Evolutionary conservation across 352 stramenopile species (phyloP).

Genomic region (Phytophthora rubi): DNA sequence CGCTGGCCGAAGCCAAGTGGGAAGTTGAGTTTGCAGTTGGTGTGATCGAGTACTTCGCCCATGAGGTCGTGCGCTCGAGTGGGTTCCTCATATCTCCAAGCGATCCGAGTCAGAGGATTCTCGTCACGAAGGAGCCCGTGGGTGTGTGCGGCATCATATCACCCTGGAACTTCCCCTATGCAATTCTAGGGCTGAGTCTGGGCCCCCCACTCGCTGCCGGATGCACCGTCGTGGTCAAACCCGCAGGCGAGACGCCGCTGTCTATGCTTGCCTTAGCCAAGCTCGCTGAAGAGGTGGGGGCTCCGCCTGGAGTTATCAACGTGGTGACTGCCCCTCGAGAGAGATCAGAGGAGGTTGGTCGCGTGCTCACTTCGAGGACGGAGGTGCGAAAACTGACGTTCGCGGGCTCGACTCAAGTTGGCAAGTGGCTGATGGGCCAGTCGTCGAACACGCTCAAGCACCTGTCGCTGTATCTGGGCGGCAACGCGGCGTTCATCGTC

Average conservation of each 20-base stretch:
- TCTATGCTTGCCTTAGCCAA: conserved; percentile 92
- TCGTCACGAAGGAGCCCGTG: conserved; percentile 90
- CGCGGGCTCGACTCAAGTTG: conserved; percentile 82
- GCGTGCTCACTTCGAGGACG: conserved; percentile 58
- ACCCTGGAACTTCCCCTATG: conserved; percentile 98
- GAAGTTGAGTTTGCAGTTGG: conserved; percentile 93
- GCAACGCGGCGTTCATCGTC: conserved; percentile 92
- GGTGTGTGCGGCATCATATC: conserved; percentile 95
- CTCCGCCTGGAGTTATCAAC: conserved; percentile 90
- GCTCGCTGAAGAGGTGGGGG: conserved; percentile 85
- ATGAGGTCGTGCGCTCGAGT: conserved; percentile 88
- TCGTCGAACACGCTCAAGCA: conserved; percentile 75
- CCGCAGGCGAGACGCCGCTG: conserved; percentile 95
- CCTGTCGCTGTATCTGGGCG: conserved; percentile 84
- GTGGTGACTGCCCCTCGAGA: conserved; percentile 70
- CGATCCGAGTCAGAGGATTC: conserved; percentile 54
- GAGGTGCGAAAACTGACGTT: conserved; percentile 90
- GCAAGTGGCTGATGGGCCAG: conserved; percentile 75
- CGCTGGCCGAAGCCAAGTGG: conserved; percentile 90
- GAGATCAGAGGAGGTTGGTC: conserved; percentile 72
- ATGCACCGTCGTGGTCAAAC: conserved; percentile 96
- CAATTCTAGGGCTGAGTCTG: conserved; percentile 97
- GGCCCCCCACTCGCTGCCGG: conserved; percentile 92
- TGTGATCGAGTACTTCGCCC: conserved; percentile 97
- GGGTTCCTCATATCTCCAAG: conserved; percentile 82